Percentiles rank a stretch among this genome's conserved stretches.
phyloP scores from a whole-genome alignment of 352 stramenopile species.

The Pilasporangium apinafurcum region DNA sequence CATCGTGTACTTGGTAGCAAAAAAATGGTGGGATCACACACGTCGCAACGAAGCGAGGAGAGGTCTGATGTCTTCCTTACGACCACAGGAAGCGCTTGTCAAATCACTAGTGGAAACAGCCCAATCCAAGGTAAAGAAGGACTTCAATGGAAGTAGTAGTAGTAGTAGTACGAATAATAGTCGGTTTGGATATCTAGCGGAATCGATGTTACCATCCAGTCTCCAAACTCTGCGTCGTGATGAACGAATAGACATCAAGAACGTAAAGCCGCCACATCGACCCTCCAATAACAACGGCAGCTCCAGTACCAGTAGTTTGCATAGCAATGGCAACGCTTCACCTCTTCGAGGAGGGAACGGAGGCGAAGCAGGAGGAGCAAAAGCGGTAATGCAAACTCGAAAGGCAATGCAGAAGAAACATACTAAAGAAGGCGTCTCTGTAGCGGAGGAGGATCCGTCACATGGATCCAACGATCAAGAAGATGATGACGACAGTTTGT shows the following conservation, averaged over 20 bases:
- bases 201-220: neutral
- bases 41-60: conserved; percentile 42
- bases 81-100: conserved; percentile 37
- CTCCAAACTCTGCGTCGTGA: conserved; percentile 2
- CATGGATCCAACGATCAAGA: neutral
- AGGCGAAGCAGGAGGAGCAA: neutral
- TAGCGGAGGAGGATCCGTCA: conserved; percentile 4
- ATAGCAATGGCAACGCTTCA: neutral
- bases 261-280: neutral
- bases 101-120: conserved; percentile 28
- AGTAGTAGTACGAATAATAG: neutral
- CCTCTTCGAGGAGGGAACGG: neutral
- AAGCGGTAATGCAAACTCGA: neutral
- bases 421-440: neutral
- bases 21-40: conserved; percentile 49
- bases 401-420: neutral
- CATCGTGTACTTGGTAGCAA: conserved; percentile 38
- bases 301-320: conserved; percentile 5
- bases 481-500: conserved; percentile 20
- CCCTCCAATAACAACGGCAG: conserved; percentile 10
- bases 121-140: conserved; percentile 35
- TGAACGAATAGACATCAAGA: conserved; percentile 2
- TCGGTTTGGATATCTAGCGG: conserved; percentile 2
- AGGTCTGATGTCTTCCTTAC: conserved; percentile 36
- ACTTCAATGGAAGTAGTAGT: conserved; percentile 8